These are phyloP conservation scores for Metarhizium album DNA, from an alignment of 2,329 filamentous ascomycete genomes.

Conservation along the genomic window DNA sequence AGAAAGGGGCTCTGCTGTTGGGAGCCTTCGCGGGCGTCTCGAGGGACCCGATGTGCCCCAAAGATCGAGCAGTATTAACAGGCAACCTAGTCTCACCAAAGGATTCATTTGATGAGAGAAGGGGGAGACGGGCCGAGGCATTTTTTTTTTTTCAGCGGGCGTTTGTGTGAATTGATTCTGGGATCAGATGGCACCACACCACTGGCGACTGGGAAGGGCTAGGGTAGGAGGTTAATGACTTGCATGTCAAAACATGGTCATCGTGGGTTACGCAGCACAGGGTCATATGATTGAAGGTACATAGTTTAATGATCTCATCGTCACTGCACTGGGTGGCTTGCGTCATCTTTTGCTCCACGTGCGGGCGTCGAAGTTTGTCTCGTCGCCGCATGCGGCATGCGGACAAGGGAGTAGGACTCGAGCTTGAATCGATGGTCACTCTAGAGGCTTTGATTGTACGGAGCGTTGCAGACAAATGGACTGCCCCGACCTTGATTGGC, in stretches of 20 bases:
- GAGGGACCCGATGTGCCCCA: slow-evolving; percentile 43
- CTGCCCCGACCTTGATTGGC: too few relatives aligned
- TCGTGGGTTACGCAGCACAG: slow-evolving; percentile 7
- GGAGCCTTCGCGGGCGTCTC: slow-evolving; percentile 29
- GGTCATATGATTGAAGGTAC: slow-evolving; percentile 8
- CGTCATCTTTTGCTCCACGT: too few relatives aligned
- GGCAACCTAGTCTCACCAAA: slow-evolving; percentile 61
- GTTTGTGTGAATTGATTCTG: slow-evolving; percentile 1
- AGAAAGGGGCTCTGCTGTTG: slow-evolving; percentile 44
- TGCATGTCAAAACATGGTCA: slow-evolving; percentile 5
- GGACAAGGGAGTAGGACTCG: too few relatives aligned
- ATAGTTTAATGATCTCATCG: slow-evolving; percentile 6
- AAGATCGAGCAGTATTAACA: slow-evolving; percentile 54
- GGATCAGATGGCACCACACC: background rate
- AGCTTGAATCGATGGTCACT: too few relatives aligned
- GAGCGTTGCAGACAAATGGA: too few relatives aligned
- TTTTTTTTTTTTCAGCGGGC: background rate
- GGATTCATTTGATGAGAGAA: slow-evolving; percentile 39
- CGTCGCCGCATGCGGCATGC: too few relatives aligned
- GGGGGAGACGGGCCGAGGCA: background rate
- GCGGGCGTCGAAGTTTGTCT: too few relatives aligned
- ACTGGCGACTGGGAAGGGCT: background rate
- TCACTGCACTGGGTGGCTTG: background rate
- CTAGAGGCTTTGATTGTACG: too few relatives aligned
- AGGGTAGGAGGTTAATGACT: slow-evolving; percentile 3